Evolutionary conservation across 805 yeast genomes (phyloP), one percentile per base, ranked within the genome.

Genomic region (Candida odintsovae): DNA sequence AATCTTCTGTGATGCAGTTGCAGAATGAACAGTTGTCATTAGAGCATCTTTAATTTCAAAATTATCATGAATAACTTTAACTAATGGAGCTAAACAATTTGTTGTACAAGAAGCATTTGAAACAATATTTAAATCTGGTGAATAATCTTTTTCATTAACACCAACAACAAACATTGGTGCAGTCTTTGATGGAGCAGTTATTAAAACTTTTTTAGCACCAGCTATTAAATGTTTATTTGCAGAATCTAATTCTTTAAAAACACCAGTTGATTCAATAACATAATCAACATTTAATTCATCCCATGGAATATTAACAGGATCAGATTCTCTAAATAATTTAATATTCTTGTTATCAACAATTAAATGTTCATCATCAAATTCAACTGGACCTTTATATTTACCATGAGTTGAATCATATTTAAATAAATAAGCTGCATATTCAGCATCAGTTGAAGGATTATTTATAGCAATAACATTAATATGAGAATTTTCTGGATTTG

Each of bases 51-150:
- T 86, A 63, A 89, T 83, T 54, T 95, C 95, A 69, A 83, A 89
- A 63, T 70, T 73, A 70, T 89, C 95, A 77, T 89, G 78, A 66
- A 89, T 69, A 61, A 86, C 86, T 81, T 89, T 89, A 68, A 95
- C 95, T 65, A 89, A 78, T 67, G 96, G 96, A 60, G 96, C 96
- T 67, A 89, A 75, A 78, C 96, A 86, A 81, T 89, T 89, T 67
- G 96, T 89, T 69, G 96, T 89, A 80, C 96, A 89, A 43, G 96
- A 89, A 56, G 96, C 96, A 71, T 89, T 89, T 57, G 96, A 89
- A 56, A 89, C 76, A 62, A 89, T 86, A 62, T 73, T 72, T 70
- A 82, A 72, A 68, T 84, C 90, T 52, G 83, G 68, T 59, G 83
- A 82, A 80, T 86, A 89, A 61, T 81, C 75, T 56, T 82, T 81